phyloP scores from a whole-genome alignment of 768 basidiomycete species.

The Leucosporidium yakuticum region DNA sequence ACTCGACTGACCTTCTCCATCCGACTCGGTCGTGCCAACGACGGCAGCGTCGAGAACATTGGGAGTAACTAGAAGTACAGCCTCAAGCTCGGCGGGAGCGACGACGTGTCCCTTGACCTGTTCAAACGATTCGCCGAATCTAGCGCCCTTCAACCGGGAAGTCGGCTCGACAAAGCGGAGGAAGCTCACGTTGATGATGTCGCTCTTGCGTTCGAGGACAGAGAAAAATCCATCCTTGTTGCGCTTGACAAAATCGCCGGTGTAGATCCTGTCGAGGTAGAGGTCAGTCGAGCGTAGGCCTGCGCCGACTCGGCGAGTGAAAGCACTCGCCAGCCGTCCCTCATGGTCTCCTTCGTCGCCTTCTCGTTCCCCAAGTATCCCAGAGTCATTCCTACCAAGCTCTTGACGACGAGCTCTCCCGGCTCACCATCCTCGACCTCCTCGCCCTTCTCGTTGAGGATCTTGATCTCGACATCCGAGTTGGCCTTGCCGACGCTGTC shows the following conservation, averaged over 20 bases:
- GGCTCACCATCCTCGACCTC: background rate
- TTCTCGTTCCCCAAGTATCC: background rate
- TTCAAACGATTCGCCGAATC: background rate
- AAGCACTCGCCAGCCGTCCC: constrained; percentile 1
- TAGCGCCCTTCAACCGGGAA: background rate
- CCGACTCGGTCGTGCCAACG: too few relatives aligned
- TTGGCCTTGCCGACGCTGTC: background rate
- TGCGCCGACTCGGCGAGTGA: background rate
- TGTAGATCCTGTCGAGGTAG: background rate
- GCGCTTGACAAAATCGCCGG: background rate
- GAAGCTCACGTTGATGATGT: background rate
- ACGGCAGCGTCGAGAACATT: background rate
- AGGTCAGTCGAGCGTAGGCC: background rate
- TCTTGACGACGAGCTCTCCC: constrained; percentile 3
- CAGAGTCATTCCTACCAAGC: background rate
- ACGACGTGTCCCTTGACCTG: background rate
- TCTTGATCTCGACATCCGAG: background rate
- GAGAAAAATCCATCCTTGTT: constrained; percentile 1
- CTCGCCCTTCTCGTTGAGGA: background rate
- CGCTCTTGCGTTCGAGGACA: constrained; percentile 4
- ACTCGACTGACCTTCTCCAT: background rate
- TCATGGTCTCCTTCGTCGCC: background rate
- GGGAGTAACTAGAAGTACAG: background rate
- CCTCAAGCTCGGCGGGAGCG: background rate
- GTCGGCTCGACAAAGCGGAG: background rate